phyloP scores from a whole-genome alignment of 495 filamentous ascomycete genomes.

The Terfezia boudieri region DNA sequence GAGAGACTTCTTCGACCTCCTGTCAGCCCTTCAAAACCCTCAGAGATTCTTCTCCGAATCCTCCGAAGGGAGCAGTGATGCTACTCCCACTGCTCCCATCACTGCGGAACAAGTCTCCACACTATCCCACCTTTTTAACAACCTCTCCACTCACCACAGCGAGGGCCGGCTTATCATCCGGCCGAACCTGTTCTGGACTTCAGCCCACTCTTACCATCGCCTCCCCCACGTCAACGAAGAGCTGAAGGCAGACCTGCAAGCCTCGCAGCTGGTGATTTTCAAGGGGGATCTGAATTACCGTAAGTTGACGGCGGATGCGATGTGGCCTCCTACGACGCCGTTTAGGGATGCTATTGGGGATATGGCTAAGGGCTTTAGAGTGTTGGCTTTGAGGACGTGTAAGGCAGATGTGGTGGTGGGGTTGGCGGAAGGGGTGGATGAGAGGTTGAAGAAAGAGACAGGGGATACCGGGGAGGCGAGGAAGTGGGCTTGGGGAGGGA shows the following conservation, averaged over 20 bases:
- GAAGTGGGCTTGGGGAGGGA: constrained; percentile 94
- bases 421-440: constrained; percentile 55
- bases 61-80: constrained; percentile 17
- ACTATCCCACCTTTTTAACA: constrained; percentile 51
- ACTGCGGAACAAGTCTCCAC: constrained; percentile 42
- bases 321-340: constrained; percentile 71
- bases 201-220: constrained; percentile 65
- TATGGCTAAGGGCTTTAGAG: constrained; percentile 49
- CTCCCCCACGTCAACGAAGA: constrained; percentile 42
- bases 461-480: constrained; percentile 46
- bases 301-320: constrained; percentile 65
- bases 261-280: constrained; percentile 76
- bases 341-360: constrained; percentile 76
- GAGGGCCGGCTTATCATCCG: constrained; percentile 63
- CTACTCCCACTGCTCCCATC: constrained; percentile 45
- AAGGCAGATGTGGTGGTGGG: constrained; percentile 94
- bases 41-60: constrained; percentile 42
- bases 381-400: constrained; percentile 72
- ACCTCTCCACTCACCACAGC: constrained; percentile 57
- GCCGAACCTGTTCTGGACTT: constrained; percentile 77
- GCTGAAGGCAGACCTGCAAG: constrained; percentile 55
- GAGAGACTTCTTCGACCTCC: constrained; percentile 55
- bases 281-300: constrained; percentile 95
- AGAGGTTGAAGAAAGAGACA: constrained; percentile 45
- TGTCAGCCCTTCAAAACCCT: constrained; percentile 52